phyloP scores from a whole-genome alignment of 768 basidiomycete species.

The Hygrophorus pudorinus region DNA sequence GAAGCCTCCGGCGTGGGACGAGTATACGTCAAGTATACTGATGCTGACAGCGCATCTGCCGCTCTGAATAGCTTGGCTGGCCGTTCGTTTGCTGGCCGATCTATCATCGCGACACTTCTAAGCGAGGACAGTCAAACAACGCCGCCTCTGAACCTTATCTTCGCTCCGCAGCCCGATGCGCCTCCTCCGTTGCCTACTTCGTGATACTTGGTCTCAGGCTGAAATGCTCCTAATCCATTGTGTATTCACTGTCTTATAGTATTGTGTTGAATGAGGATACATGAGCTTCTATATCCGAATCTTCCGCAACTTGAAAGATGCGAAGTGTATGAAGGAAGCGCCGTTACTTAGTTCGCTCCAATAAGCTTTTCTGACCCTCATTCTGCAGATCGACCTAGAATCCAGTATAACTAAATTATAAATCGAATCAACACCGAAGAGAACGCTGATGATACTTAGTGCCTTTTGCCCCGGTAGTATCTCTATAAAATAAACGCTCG shows the following conservation, averaged over 20 bases:
- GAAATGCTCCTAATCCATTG: not conserved
- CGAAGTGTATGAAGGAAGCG: slow-evolving; percentile 1
- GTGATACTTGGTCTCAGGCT: slow-evolving; percentile 9
- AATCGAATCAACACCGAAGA: too few relatives aligned
- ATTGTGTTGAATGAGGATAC: not conserved
- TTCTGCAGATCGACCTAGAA: too few relatives aligned
- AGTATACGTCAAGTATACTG: slow-evolving; percentile 84
- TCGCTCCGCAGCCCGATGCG: slow-evolving; percentile 75
- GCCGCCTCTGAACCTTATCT: slow-evolving; percentile 72
- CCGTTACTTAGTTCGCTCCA: not conserved
- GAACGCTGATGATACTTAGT: too few relatives aligned
- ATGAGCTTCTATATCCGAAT: slow-evolving; percentile 1
- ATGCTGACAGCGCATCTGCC: slow-evolving; percentile 47
- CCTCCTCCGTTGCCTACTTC: slow-evolving; percentile 63
- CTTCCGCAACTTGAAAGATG: too few relatives aligned
- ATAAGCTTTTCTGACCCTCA: not conserved
- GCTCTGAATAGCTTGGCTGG: slow-evolving; percentile 88
- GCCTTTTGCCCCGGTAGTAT: too few relatives aligned
- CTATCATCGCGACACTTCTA: slow-evolving; percentile 78
- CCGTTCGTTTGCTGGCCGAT: slow-evolving; percentile 75
- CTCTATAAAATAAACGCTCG: too few relatives aligned
- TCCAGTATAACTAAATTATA: not conserved
- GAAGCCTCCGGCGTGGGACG: slow-evolving; percentile 91
- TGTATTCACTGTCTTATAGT: not conserved
- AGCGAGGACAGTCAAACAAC: slow-evolving; percentile 80